These are phyloP conservation scores for Vaccinium corymbosum DNA, from an alignment of 148 eudicot genomes.

Conservation along the genomic window DNA sequence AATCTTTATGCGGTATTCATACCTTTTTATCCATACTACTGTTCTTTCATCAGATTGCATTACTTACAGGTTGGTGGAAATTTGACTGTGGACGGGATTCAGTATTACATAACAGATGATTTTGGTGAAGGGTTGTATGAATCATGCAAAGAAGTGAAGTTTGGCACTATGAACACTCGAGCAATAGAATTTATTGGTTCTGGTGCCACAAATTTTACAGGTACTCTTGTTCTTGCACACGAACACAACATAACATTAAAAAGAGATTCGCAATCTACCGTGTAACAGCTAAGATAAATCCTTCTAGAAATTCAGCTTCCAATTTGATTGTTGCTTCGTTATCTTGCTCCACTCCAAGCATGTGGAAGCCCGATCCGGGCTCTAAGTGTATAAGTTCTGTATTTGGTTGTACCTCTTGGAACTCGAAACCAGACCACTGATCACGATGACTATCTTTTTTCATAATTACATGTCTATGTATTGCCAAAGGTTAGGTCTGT, in stretches of 20 bases:
- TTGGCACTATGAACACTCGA: slow-evolving; percentile 88
- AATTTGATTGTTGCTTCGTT: not conserved
- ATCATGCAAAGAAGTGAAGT: slow-evolving; percentile 97
- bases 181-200: slow-evolving; percentile 88
- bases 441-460: not conserved
- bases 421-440: not conserved
- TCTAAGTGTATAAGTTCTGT: not conserved
- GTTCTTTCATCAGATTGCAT: slow-evolving; percentile 12
- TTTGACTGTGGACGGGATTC: slow-evolving; percentile 81
- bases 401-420: not conserved
- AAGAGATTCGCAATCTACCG: not conserved
- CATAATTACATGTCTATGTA: not conserved
- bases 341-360: not conserved
- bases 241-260: not conserved
- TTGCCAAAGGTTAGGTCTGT: too few species aligned
- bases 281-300: not conserved
- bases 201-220: slow-evolving; percentile 86
- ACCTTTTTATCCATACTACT: slow-evolving; percentile 13
- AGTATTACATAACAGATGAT: slow-evolving; percentile 66
- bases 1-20: not conserved
- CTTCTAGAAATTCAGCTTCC: not conserved
- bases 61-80: slow-evolving; percentile 65
- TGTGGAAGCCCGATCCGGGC: not conserved
- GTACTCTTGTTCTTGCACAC: slow-evolving; percentile 29
- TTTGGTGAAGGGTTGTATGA: slow-evolving; percentile 86